Evolutionary conservation across 495 filamentous ascomycete species (phyloP).

Genomic region (Xylaria bambusicola): DNA sequence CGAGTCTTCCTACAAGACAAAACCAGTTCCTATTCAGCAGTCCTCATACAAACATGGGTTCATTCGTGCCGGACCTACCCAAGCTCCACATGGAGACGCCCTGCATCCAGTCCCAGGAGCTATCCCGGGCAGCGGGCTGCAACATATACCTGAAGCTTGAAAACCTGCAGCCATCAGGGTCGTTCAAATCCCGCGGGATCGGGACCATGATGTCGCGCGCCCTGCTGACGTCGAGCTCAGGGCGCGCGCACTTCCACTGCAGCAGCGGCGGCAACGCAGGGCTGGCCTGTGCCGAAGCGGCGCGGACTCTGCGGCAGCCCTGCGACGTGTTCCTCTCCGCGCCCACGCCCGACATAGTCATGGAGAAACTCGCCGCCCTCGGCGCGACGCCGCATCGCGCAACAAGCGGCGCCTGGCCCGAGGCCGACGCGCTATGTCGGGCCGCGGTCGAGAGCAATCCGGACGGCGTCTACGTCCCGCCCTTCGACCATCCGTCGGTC

Average conservation of each 20-base stretch:
- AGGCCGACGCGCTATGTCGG: conserved; percentile 74
- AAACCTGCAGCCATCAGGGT: conserved; percentile 87
- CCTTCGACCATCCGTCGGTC: conserved; percentile 84
- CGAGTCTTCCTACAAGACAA: background rate
- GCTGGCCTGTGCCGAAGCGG: conserved; percentile 83
- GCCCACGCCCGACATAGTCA: conserved; percentile 68
- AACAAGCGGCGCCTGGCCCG: conserved; percentile 69
- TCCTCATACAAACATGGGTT: conserved; percentile 37
- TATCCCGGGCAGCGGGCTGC: conserved; percentile 73
- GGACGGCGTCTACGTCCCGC: conserved; percentile 78
- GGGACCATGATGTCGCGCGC: conserved; percentile 73
- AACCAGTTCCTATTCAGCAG: background rate
- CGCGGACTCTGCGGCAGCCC: conserved; percentile 63
- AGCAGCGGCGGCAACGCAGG: conserved; percentile 90
- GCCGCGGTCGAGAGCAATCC: conserved; percentile 57
- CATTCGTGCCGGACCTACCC: conserved; percentile 36
- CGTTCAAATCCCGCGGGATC: conserved; percentile 93
- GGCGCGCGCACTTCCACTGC: conserved; percentile 76
- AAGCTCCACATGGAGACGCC: conserved; percentile 74
- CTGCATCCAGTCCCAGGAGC: conserved; percentile 63
- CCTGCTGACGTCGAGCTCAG: conserved; percentile 35
- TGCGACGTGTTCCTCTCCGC: conserved; percentile 82
- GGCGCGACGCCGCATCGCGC: conserved; percentile 69
- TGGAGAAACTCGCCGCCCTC: conserved; percentile 67
- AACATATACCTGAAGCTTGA: conserved; percentile 92